Conservation (phyloP, 345 rosid species). For the Cochlearia excelsa region DNA sequence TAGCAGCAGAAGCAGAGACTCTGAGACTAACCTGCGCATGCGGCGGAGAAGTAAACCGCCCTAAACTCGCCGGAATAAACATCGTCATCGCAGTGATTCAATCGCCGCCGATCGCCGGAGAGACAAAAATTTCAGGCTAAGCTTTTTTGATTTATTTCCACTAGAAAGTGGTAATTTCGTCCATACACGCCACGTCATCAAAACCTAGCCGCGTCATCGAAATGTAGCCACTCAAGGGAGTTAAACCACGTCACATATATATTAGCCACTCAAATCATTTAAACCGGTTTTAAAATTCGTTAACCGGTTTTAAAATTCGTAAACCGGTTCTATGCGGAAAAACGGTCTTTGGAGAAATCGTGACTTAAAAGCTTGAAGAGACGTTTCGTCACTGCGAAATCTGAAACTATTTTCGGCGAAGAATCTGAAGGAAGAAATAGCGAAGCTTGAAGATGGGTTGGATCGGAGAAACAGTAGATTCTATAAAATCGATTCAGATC, state of each 20-base stretch:
- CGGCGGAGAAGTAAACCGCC: constrained; percentile 25
- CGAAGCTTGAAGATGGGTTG: constrained; percentile 31
- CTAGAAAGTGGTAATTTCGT: not conserved
- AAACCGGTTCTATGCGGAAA: constrained; percentile 21
- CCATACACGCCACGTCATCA: constrained; percentile 3
- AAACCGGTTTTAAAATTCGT: constrained; percentile 13
- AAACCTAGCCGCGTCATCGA: constrained; percentile 12
- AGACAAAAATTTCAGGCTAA: not conserved
- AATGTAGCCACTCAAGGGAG: constrained; percentile 13
- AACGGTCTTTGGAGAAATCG: constrained; percentile 10
- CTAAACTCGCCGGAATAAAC: constrained; percentile 40
- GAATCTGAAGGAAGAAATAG: not conserved
- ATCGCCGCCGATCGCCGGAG: not conserved
- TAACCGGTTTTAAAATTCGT: constrained; percentile 22
- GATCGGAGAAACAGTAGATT: constrained; percentile 40
- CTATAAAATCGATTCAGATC: constrained; percentile 48
- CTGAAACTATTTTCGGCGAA: constrained; percentile 16
- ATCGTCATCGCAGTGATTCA: constrained; percentile 43
- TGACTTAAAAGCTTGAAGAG: constrained; percentile 24
- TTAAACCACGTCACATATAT: constrained; percentile 21
- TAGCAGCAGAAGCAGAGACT: constrained; percentile 37
- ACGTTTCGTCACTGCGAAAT: constrained; percentile 24
- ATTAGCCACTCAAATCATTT: not conserved
- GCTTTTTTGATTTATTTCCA: not conserved
- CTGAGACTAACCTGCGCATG: constrained; percentile 28